Evolutionary conservation across 352 stramenopile species (phyloP).

Genomic region (Peronospora farinosa): DNA sequence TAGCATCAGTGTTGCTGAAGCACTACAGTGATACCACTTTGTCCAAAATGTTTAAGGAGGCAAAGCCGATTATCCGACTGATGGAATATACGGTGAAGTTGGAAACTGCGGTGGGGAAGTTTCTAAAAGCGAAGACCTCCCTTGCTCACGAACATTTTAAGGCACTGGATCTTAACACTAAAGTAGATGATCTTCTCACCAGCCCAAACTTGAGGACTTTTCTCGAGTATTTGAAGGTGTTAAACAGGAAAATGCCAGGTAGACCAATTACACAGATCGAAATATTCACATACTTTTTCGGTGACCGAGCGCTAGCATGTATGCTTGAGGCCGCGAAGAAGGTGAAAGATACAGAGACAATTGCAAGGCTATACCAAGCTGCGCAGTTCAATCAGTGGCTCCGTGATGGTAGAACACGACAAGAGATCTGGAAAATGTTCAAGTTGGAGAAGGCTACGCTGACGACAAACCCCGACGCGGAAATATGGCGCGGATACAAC

Average conservation of each 20-base stretch:
- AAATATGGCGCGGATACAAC: no score
- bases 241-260: constrained; percentile 2
- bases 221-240: neutral
- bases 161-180: neutral
- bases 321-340: constrained; percentile 4
- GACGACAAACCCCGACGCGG: no score
- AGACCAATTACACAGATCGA: neutral
- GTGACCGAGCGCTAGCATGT: neutral
- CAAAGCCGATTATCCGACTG: neutral
- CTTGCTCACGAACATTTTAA: neutral
- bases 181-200: neutral
- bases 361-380: neutral
- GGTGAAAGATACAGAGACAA: neutral
- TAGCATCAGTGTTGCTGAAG: constrained; percentile 1
- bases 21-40: constrained; percentile 5
- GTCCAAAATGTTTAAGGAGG: neutral
- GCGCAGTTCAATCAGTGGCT: neutral
- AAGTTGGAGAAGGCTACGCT: no score
- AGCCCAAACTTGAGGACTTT: neutral
- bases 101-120: neutral
- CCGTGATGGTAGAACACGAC: neutral
- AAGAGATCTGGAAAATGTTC: neutral
- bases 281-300: constrained; percentile 2
- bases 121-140: no score
- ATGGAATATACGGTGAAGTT: neutral